phyloP scores from a whole-genome alignment of 176 grass and related monocot genomes.

The Aegilops longissima region DNA sequence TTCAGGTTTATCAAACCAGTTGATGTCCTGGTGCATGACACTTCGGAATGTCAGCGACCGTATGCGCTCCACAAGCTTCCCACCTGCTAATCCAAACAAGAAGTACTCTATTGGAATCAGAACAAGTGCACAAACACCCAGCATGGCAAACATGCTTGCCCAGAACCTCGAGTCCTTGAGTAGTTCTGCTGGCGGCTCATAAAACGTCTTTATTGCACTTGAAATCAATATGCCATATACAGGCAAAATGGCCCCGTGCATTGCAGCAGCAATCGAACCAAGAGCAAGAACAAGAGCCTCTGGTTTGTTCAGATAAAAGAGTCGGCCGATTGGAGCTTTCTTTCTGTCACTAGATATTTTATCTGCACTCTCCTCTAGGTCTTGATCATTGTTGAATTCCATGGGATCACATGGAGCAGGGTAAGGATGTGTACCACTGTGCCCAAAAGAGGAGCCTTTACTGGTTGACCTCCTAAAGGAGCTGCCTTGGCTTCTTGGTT shows the following conservation, averaged over 20 bases:
- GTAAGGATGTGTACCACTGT: slow-evolving; percentile 48
- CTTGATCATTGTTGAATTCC: slow-evolving; percentile 32
- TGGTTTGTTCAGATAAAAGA: slow-evolving; percentile 77
- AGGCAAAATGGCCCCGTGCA: slow-evolving; percentile 61
- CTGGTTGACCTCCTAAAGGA: slow-evolving; percentile 36
- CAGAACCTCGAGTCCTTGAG: slow-evolving; percentile 72
- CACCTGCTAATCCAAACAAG: slow-evolving; percentile 77
- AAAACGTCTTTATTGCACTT: slow-evolving; percentile 72
- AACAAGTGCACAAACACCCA: slow-evolving; percentile 40
- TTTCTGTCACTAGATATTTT: slow-evolving; percentile 26
- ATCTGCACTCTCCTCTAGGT: slow-evolving; percentile 22
- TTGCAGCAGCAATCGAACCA: slow-evolving; percentile 52
- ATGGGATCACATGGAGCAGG: slow-evolving; percentile 38
- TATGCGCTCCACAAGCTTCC: slow-evolving; percentile 74
- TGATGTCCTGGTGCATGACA: slow-evolving; percentile 74
- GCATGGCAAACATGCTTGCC: slow-evolving; percentile 64
- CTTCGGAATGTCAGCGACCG: slow-evolving; percentile 57
- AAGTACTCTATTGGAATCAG: slow-evolving; percentile 57
- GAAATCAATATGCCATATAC: slow-evolving; percentile 69
- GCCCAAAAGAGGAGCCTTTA: slow-evolving; percentile 51
- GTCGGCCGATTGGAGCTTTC: slow-evolving; percentile 52
- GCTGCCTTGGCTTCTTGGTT: slow-evolving; percentile 39
- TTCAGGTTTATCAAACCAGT: slow-evolving; percentile 83
- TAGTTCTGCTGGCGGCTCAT: slow-evolving; percentile 57
- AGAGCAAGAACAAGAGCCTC: slow-evolving; percentile 57